Evolutionary conservation across 73 alveolate species (phyloP), one percentile per base, ranked within the genome.

Genomic region (Paramecium biaurelia): DNA sequence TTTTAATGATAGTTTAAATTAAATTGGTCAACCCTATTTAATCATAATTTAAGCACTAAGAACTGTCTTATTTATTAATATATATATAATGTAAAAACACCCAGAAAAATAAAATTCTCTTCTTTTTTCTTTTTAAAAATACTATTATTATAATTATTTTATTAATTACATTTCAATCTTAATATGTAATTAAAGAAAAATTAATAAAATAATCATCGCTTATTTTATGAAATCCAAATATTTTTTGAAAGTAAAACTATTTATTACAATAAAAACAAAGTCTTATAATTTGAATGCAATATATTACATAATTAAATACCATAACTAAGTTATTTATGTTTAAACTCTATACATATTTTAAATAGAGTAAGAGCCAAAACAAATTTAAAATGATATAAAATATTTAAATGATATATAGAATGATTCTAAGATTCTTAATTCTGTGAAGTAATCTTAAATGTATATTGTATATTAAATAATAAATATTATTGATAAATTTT

Each of bases 1-100:
- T 43, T 79, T 79, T 79, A 79, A 79, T 79, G 90, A 79, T 79
- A 79, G 90, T 42, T 79, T 79, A 42, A 79, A 79, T 63, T 63
- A 63, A 63, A 63, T 53, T 53, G 68, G 30, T 53, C 68, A 21
- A 18, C 68, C 68, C 68, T 53, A 53, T 53, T 53, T 53, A 53
- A 53, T 53, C 68, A 53, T 53, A 53, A 53, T 53, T 18, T 53
- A n/a, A 53, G 21, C 68, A 53, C 68, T 53, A 53, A 53, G 68
- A 53, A 53, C 68, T 53, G 30, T 53, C 68, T 53, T 53, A 18
- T 53, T 53, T 53, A 53, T 53, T 18, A 53, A 18, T 18, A 53
- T 53, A 53, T 53, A 53, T 5, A 53, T 53, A 32, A 53, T 5
- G 9, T 53, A n/a, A 53, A 53, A 53, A 47, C 68, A 53, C 32